A percentile compares a stretch with the other conserved stretches of the same genome.
Evolutionary conservation across 805 yeast genomes (phyloP).

Genomic region (Candida michaelii): DNA sequence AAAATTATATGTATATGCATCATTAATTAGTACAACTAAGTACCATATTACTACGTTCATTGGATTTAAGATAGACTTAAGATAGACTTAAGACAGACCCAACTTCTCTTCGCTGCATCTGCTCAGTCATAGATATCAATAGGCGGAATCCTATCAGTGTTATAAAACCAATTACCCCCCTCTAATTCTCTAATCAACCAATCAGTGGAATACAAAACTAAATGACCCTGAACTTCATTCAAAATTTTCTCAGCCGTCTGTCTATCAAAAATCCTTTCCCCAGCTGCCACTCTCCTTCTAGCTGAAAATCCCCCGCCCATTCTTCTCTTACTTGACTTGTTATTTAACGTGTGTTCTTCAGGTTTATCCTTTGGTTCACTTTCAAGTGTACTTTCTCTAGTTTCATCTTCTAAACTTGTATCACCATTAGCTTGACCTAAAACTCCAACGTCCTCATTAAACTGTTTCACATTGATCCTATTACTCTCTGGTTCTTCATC

Average conservation of each 20-base stretch:
- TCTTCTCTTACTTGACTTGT: slow-evolving; percentile 12
- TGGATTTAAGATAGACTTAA: too few relatives aligned
- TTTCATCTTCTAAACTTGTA: slow-evolving; percentile 3
- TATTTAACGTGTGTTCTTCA: neutral
- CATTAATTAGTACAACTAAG: too few relatives aligned
- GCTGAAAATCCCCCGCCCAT: slow-evolving; percentile 15
- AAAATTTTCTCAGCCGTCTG: slow-evolving; percentile 75
- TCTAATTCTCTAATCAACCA: slow-evolving; percentile 90
- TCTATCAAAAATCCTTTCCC: slow-evolving; percentile 62
- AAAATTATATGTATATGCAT: too few relatives aligned
- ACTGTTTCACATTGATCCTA: slow-evolving; percentile 25
- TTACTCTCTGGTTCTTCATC: slow-evolving; percentile 9
- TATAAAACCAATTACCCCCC: slow-evolving; percentile 92
- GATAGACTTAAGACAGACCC: too few relatives aligned
- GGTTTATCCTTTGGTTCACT: neutral
- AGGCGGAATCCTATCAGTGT: slow-evolving; percentile 91
- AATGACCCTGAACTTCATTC: slow-evolving; percentile 74
- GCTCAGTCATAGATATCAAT: slow-evolving; percentile 89
- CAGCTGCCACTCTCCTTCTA: slow-evolving; percentile 35
- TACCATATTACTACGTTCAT: too few relatives aligned
- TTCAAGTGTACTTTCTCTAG: neutral
- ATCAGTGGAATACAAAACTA: slow-evolving; percentile 88
- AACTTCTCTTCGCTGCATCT: too few relatives aligned
- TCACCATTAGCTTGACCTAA: slow-evolving; percentile 27
- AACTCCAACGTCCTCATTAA: slow-evolving; percentile 34